Conservation (phyloP, 768 basidiomycete genomes). For the Lentinula detonsa region DNA sequence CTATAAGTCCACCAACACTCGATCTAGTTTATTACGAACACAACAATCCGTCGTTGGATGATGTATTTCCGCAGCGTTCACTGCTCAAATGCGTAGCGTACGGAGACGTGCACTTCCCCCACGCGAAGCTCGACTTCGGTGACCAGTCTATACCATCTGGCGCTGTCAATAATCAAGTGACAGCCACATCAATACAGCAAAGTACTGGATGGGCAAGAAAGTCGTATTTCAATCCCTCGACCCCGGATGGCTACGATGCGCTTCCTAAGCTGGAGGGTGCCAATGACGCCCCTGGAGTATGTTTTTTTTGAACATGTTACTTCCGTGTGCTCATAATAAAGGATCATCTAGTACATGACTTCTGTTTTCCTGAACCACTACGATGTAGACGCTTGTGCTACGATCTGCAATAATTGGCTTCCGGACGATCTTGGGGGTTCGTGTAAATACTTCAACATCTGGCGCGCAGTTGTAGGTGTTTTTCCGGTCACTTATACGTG, state of each 20-base stretch:
- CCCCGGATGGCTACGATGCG: constrained; percentile 38
- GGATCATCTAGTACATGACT: constrained; percentile 34
- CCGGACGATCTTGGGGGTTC: constrained; percentile 35
- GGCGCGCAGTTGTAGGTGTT: constrained; percentile 41
- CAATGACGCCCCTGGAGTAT: constrained; percentile 38
- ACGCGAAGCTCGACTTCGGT: constrained; percentile 41
- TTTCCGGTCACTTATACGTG: constrained; percentile 44
- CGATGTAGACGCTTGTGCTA: constrained; percentile 39
- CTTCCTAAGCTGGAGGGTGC: constrained; percentile 40
- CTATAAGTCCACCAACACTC: background rate
- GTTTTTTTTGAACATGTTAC: constrained; percentile 7
- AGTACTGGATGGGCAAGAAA: constrained; percentile 35
- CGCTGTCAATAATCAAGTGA: constrained; percentile 20
- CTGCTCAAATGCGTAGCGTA: constrained; percentile 45
- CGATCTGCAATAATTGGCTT: constrained; percentile 35
- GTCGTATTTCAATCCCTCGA: constrained; percentile 29
- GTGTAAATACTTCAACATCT: constrained; percentile 50
- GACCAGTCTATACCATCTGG: constrained; percentile 29
- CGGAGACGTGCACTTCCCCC: constrained; percentile 33
- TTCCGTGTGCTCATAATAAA: background rate
- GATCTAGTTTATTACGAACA: constrained; percentile 36
- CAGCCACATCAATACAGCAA: constrained; percentile 35
- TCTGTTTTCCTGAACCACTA: constrained; percentile 43
- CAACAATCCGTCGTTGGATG: constrained; percentile 36
- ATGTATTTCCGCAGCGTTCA: constrained; percentile 28